These are phyloP conservation scores for Dichomitus squalens DNA, from an alignment of 1,284 basidiomycete species.

Conservation along the genomic window DNA sequence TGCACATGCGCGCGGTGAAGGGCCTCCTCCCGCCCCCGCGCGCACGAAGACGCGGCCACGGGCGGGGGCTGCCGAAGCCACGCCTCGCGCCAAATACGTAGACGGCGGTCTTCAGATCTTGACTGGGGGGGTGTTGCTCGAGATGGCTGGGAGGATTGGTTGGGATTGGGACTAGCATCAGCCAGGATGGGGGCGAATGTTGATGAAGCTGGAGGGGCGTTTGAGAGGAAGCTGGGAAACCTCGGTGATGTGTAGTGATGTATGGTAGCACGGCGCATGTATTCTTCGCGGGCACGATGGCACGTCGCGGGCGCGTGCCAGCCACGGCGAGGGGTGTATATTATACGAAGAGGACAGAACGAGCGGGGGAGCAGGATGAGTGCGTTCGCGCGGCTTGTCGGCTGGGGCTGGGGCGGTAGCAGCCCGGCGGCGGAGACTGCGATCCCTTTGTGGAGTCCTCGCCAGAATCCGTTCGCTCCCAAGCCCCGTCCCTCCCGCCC, in stretches of 20 bases:
- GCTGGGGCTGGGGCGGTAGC: slow-evolving; percentile 1
- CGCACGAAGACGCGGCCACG: too few species aligned
- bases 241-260: slow-evolving; percentile 21
- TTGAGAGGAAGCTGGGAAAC: slow-evolving; percentile 17
- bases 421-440: not conserved
- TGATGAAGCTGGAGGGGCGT: not conserved
- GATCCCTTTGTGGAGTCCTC: slow-evolving; percentile 12
- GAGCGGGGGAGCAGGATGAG: not conserved
- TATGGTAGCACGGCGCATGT: slow-evolving; percentile 6
- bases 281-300: too few species aligned
- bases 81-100: too few species aligned
- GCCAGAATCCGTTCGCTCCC: not conserved
- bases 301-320: slow-evolving; percentile 6
- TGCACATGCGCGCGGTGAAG: slow-evolving; percentile 56
- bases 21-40: too few species aligned
- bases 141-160: not conserved
- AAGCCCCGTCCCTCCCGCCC: slow-evolving; percentile 1
- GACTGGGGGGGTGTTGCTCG: not conserved
- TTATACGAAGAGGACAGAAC: not conserved
- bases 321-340: not conserved
- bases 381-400: slow-evolving; percentile 16
- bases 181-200: not conserved
- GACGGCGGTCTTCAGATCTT: too few species aligned
- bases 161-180: not conserved
- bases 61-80: too few species aligned